Evolutionary conservation across 441 rosid genomes (phyloP), one percentile per base, ranked within the genome.

Genomic region (Metrosideros polymorpha): DNA sequence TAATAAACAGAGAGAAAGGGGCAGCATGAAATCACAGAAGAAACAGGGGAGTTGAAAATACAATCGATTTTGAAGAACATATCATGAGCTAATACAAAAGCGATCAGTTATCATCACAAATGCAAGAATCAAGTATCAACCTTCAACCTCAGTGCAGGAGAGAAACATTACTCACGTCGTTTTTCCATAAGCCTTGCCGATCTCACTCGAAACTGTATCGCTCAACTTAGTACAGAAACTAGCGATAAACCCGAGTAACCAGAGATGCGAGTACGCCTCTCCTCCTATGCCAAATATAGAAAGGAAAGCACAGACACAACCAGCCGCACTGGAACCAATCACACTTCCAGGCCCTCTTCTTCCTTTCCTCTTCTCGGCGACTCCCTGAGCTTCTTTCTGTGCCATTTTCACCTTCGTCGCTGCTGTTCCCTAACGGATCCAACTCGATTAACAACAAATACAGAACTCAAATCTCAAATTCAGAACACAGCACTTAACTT

Each of bases 391-490:
- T 91, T 96, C 99, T 94, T 97, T 97, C 83, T 97, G 95, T 15
- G 99, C 92, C 98, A 97, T 95, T 90, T 95, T 97, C 57, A 94
- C 98, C 88, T 97, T 97, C 35, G 99, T 97, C n/a, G 92, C 99
- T 17, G 93, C 97, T 71, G 99, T 97, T 25, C 99, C 99, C 99
- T 97, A 89, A 75, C 43, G 90, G 71, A 85, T 82, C 76, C 84
- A 51, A 86, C 82, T 85, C 47, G 22, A 32, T 43, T 82, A 47
- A 43, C 54, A 51, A 9, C 83, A 32, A 63, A 83, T 25, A 42
- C 39, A 76, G 59, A 25, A 30, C 82, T 71, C 66, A 25, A 29
- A 71, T 30, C 83, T 83, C 63, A 30, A 47, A 53, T 35, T 50
- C 84, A 18, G 45, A 83, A 83, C 45, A 9, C 42, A 30, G 55